Base-by-base conservation (phyloP, 345 rosid genomes). In the Pistacia integerrima region DNA sequence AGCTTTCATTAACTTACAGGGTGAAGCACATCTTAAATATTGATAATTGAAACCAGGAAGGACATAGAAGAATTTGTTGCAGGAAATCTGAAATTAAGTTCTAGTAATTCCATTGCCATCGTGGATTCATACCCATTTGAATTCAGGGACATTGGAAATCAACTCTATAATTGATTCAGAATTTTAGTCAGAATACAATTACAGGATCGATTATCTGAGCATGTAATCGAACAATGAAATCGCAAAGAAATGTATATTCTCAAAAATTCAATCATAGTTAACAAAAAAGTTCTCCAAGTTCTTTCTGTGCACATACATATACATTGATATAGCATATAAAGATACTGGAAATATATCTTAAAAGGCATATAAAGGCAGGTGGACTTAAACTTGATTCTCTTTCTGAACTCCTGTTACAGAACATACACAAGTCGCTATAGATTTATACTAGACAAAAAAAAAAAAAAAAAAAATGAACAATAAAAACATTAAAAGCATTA, bases 251-350 rank as follows among this genome's bases (percentile, higher is more conserved):
- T 54, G 57, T 54, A 13, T 54, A 41, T 41, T 41, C 8, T 41
- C 46, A 4, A 54, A 51, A 54, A 54, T 54, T 54, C 70, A 1
- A 44, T 66, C 5, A 73, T 1, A 30, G 17, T 28, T 67, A 49
- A 48, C 67, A 73, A 46, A 73, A 73, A n/a, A 41, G 22, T 30
- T 25, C 28, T 72, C 48, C 44, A 73, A 28, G 57, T 30, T 73
- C 58, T 46, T 61, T 61, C 76, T 44, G 30, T 16, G 67, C 1
- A 61, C 44, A 25, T 62, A 73, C 67, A 61, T 16, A 25, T 62
- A 73, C 67, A 61, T 16, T 51, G 2, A 11, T 8, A 33, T 14
- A 3, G 8, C 38, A 64, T 64, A 64, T 74, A 35, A 51, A 63
- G 35, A 64, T 20, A 64, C 13, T 36, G 20, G 55, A 22, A 55